Conservation (phyloP, 257 asterid species). For the Jacaranda mimosifolia region DNA sequence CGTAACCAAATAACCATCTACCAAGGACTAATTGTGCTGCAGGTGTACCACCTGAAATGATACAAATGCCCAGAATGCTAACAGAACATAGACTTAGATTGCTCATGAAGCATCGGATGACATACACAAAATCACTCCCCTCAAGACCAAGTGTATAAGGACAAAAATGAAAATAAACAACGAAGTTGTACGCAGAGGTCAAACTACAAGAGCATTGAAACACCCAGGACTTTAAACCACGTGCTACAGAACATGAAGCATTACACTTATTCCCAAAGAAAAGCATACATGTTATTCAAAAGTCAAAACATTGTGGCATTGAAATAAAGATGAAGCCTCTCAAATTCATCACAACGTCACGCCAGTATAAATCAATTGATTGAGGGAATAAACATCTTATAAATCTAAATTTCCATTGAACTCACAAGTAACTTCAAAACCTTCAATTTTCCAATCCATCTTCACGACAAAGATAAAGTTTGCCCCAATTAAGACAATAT, state of each 20-base stretch:
- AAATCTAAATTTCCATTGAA: neutral
- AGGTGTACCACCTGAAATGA: neutral
- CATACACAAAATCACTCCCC: neutral
- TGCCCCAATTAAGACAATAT: neutral
- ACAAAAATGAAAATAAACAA: neutral
- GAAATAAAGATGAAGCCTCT: neutral
- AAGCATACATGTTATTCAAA: neutral
- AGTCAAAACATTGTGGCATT: neutral
- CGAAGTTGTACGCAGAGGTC: neutral
- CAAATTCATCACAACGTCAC: neutral
- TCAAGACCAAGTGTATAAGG: neutral
- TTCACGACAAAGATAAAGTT: neutral
- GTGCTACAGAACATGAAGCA: neutral
- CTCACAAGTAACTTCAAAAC: neutral
- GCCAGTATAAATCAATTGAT: neutral
- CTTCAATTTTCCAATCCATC: neutral
- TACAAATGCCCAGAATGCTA: neutral
- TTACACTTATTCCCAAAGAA: neutral
- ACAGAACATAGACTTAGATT: conserved; percentile 4
- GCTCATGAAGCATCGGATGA: neutral
- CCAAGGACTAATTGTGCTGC: neutral
- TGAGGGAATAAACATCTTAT: neutral
- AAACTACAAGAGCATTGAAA: neutral
- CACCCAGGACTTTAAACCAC: too few species aligned
- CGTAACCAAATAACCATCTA: too few species aligned